Percentiles rank a stretch among this genome's conserved stretches.
Conservation (phyloP, 148 eudicot genomes). For the Chenopodium berlandieri region DNA sequence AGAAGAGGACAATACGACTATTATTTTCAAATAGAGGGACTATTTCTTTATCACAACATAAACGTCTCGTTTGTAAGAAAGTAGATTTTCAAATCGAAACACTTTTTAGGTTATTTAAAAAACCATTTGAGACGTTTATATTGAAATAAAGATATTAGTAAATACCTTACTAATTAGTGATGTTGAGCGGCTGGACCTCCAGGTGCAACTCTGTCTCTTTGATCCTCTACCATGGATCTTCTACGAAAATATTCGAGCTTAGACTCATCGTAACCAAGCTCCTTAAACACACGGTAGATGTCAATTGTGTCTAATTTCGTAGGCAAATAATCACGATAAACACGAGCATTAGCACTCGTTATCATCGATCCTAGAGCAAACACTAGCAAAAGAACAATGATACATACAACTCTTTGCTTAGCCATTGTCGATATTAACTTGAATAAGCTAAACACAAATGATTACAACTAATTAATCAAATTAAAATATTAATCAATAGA, state of each 20-base stretch:
- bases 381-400: background rate
- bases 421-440: conserved; percentile 4
- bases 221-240: conserved; percentile 23
- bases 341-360: conserved; percentile 21
- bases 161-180: conserved; percentile 14
- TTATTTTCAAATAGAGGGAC: background rate
- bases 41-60: background rate
- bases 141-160: background rate
- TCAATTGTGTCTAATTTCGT: background rate
- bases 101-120: background rate
- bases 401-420: conserved; percentile 11
- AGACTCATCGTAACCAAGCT: conserved; percentile 29
- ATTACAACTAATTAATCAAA: background rate
- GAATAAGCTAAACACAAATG: background rate
- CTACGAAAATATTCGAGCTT: conserved; percentile 29
- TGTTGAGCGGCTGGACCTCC: conserved; percentile 37
- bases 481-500: background rate
- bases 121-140: conserved; percentile 4
- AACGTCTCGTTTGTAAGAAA: background rate
- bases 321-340: conserved; percentile 10
- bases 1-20: background rate
- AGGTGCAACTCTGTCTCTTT: conserved; percentile 20
- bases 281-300: conserved; percentile 15
- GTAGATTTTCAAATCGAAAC: background rate
- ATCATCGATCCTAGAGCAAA: background rate